These are phyloP conservation scores for Rugonectria rugulosa DNA, from an alignment of 2,329 filamentous ascomycete species.

Conservation along the genomic window DNA sequence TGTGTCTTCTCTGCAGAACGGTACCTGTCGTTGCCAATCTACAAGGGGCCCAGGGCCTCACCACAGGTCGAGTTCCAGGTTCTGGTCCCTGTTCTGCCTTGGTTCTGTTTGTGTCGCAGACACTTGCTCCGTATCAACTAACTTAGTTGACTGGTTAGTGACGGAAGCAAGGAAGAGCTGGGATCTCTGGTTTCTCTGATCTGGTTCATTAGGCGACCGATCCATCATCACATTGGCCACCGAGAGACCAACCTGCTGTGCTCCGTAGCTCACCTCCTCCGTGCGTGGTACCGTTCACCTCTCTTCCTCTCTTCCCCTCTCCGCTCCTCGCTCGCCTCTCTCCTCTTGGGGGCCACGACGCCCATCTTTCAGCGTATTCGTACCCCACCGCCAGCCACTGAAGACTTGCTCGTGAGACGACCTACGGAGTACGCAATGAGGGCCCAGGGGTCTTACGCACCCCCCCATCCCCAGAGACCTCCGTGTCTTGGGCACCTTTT, in stretches of 20 bases:
- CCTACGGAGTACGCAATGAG: too few species aligned
- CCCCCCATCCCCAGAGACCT: neutral
- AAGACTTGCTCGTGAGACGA: slow-evolving; percentile 10
- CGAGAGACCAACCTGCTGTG: slow-evolving; percentile 2
- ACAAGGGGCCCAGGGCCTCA: too few species aligned
- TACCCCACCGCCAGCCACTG: slow-evolving; percentile 15
- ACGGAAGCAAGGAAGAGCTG: too few species aligned
- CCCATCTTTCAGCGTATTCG: neutral
- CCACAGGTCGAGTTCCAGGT: neutral
- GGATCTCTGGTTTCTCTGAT: too few species aligned
- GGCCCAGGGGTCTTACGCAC: slow-evolving; percentile 6
- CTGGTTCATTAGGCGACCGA: neutral
- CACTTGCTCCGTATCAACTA: too few species aligned
- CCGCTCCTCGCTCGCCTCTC: neutral
- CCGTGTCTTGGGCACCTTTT: neutral
- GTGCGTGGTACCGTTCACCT: too few species aligned
- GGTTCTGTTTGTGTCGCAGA: slow-evolving; percentile 2
- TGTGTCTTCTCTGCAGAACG: too few species aligned
- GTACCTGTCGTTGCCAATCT: too few species aligned
- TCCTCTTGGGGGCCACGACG: neutral
- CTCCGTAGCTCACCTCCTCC: too few species aligned
- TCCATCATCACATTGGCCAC: neutral
- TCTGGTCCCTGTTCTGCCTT: slow-evolving; percentile 9
- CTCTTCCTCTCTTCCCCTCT: too few species aligned
- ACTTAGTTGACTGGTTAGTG: too few species aligned